phyloP scores from a whole-genome alignment of 768 basidiomycete species.

The Trametes cubensis region DNA sequence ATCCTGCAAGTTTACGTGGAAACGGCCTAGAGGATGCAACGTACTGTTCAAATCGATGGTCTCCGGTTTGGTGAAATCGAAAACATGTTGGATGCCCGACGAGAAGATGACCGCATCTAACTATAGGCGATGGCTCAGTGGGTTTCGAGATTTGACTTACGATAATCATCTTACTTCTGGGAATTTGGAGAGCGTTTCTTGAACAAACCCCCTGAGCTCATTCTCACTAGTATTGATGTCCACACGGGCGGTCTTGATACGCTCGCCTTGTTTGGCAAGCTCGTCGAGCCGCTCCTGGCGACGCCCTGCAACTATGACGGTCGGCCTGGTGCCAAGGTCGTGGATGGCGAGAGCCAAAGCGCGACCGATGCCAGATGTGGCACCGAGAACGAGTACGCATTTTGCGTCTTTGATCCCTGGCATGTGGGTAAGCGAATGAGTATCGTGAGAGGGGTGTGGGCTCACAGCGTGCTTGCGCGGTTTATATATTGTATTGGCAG shows the following conservation, averaged over 20 bases:
- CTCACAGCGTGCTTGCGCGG: not conserved
- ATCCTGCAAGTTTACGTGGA: not conserved
- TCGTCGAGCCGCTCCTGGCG: conserved; percentile 57
- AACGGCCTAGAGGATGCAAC: conserved; percentile 9
- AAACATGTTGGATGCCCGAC: conserved; percentile 55
- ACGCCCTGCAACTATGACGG: conserved; percentile 54
- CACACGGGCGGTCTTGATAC: conserved; percentile 46
- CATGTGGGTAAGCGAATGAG: conserved; percentile 15
- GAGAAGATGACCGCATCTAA: conserved; percentile 57
- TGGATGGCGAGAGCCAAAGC: conserved; percentile 55
- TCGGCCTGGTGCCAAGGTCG: conserved; percentile 48
- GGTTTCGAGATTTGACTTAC: not conserved
- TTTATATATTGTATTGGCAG: not conserved
- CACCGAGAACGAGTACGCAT: conserved; percentile 58
- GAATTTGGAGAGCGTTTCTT: conserved; percentile 45
- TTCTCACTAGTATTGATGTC: conserved; percentile 46
- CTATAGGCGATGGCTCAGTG: conserved; percentile 36
- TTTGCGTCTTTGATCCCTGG: conserved; percentile 47
- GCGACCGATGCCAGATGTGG: conserved; percentile 61
- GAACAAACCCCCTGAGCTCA: conserved; percentile 44
- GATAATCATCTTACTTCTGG: conserved; percentile 45
- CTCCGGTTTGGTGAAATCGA: conserved; percentile 48
- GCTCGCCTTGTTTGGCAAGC: conserved; percentile 38
- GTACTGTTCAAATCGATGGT: conserved; percentile 46
- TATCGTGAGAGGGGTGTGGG: not conserved